Conservation (phyloP, 805 yeast genomes). For the Spencermartinsiella europaea region DNA sequence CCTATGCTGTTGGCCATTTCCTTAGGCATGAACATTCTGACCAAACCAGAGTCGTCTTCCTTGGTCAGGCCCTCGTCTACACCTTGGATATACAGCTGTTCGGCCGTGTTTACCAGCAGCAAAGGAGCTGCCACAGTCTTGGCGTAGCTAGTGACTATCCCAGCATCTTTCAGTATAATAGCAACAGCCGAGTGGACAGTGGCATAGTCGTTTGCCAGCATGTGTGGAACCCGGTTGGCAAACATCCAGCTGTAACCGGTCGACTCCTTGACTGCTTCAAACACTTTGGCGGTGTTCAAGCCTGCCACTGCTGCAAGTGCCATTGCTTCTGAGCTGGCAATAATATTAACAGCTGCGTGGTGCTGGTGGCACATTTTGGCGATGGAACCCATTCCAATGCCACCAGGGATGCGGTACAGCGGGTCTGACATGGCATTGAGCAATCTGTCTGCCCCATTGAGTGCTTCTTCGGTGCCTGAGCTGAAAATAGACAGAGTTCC, state of each 20-base stretch:
- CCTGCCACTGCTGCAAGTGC: slow-evolving; percentile 47
- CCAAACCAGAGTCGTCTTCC: slow-evolving; percentile 11
- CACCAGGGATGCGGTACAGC: slow-evolving; percentile 46
- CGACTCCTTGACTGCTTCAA: slow-evolving; percentile 46
- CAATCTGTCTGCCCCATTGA: slow-evolving; percentile 18
- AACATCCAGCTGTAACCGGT: slow-evolving; percentile 47
- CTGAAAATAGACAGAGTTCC: slow-evolving; percentile 46
- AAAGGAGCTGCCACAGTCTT: slow-evolving; percentile 5
- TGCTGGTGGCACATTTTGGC: slow-evolving; percentile 53
- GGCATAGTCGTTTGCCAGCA: slow-evolving; percentile 7
- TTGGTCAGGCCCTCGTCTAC: not conserved
- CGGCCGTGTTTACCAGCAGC: slow-evolving; percentile 7
- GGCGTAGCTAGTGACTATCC: slow-evolving; percentile 9
- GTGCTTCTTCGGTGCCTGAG: slow-evolving; percentile 39
- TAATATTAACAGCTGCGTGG: slow-evolving; percentile 47
- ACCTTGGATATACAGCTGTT: slow-evolving; percentile 7
- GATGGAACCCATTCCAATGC: slow-evolving; percentile 48
- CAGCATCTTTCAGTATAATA: slow-evolving; percentile 10
- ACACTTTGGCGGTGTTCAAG: slow-evolving; percentile 42
- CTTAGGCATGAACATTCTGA: slow-evolving; percentile 3
- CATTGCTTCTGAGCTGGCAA: slow-evolving; percentile 52
- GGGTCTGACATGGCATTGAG: slow-evolving; percentile 42
- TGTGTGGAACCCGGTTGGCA: slow-evolving; percentile 12
- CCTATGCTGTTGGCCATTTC: slow-evolving; percentile 3
- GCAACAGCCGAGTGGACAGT: slow-evolving; percentile 11